Conservation (phyloP, 1,284 basidiomycete genomes). For the Coniophora puteana region DNA sequence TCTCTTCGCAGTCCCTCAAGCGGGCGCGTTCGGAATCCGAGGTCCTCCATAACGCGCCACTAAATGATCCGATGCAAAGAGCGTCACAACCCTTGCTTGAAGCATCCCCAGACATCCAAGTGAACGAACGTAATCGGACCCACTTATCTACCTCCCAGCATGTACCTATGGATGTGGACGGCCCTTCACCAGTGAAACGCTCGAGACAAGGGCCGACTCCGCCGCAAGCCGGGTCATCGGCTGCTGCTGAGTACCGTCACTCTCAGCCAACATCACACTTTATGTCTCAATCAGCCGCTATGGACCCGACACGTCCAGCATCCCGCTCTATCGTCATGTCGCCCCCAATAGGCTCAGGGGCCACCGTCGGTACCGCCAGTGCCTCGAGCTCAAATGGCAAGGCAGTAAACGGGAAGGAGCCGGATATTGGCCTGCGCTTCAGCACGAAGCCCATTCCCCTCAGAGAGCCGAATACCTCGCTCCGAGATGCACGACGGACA, state of each 20-base stretch:
- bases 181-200: slow-evolving; percentile 64
- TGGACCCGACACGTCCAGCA: slow-evolving; percentile 13
- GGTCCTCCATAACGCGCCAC: slow-evolving; percentile 18
- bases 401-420: slow-evolving; percentile 28
- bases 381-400: slow-evolving; percentile 32
- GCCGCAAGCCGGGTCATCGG: slow-evolving; percentile 21
- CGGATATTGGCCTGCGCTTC: slow-evolving; percentile 52
- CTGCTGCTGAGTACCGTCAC: slow-evolving; percentile 14
- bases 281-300: slow-evolving; percentile 13
- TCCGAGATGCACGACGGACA: slow-evolving; percentile 58
- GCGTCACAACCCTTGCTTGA: slow-evolving; percentile 33
- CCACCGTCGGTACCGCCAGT: slow-evolving; percentile 25
- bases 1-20: slow-evolving; percentile 38
- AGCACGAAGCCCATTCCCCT: slow-evolving; percentile 64
- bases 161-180: slow-evolving; percentile 48
- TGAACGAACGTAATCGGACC: slow-evolving; percentile 42
- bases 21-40: slow-evolving; percentile 45
- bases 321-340: slow-evolving; percentile 18
- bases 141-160: slow-evolving; percentile 44
- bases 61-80: too few species aligned
- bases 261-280: slow-evolving; percentile 3
- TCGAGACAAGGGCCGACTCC: slow-evolving; percentile 52
- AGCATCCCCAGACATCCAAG: slow-evolving; percentile 41
- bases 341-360: slow-evolving; percentile 29
- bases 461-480: slow-evolving; percentile 53